Conservation (phyloP, 331 rosid species). For the Malus hybrid region DNA sequence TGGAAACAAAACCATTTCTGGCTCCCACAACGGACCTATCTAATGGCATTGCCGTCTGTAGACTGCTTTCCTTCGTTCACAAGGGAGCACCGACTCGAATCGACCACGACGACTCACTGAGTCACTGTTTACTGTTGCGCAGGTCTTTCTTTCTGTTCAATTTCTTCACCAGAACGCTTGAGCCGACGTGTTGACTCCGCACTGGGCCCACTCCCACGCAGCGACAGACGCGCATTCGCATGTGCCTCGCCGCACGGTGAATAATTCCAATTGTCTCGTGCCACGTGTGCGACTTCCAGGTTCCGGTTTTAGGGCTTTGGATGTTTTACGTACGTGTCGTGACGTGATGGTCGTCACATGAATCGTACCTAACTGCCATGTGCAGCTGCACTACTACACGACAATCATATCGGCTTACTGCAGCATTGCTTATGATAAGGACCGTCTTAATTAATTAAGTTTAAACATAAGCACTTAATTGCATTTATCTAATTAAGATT, state of each 20-base stretch:
- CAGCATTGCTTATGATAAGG: conserved; percentile 8
- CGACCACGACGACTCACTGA: background rate
- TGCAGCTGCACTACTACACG: conserved; percentile 21
- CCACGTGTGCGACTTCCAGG: conserved; percentile 7
- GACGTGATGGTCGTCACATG: conserved; percentile 21
- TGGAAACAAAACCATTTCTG: no score
- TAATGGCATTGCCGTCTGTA: conserved; percentile 2
- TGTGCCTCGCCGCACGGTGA: conserved; percentile 2
- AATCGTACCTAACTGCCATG: conserved; percentile 41
- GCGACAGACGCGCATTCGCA: background rate
- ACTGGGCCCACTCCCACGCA: background rate
- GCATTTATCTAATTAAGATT: background rate
- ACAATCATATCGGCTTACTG: conserved; percentile 19
- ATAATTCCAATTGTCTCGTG: conserved; percentile 12
- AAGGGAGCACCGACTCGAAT: no score
- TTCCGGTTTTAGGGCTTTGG: background rate
- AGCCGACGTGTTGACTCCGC: conserved; percentile 18
- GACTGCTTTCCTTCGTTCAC: background rate
- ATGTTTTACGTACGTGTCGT: no score
- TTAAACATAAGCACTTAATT: background rate
- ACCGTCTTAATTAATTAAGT: background rate
- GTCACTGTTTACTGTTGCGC: background rate
- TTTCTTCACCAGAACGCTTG: background rate
- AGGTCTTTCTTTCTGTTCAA: no score
- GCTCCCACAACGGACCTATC: no score